phyloP scores from a whole-genome alignment of 1,284 basidiomycete genomes.

The Tylopilus sp. region DNA sequence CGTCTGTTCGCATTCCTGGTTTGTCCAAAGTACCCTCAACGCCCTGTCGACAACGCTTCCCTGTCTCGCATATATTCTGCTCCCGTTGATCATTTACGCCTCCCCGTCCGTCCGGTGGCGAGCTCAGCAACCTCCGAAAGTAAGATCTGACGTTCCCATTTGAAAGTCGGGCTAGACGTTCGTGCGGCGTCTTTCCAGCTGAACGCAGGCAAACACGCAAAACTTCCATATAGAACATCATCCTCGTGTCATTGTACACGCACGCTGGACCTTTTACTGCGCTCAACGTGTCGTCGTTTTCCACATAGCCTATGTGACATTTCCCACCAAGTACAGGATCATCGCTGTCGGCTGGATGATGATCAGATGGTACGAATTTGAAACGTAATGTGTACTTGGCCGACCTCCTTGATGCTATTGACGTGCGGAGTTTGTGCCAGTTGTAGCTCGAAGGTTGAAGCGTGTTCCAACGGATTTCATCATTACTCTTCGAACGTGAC shows the following conservation, averaged over 20 bases:
- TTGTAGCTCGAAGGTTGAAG: neutral
- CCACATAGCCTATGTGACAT: neutral
- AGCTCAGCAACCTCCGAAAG: slow-evolving; percentile 11
- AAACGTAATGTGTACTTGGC: neutral
- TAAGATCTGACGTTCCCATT: slow-evolving; percentile 3
- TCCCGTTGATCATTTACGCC: slow-evolving; percentile 14
- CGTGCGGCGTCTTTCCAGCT: slow-evolving; percentile 1
- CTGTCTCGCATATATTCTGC: slow-evolving; percentile 2
- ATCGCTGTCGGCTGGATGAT: neutral
- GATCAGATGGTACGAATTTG: slow-evolving; percentile 12
- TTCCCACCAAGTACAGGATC: neutral
- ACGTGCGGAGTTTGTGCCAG: neutral
- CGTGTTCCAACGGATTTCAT: neutral
- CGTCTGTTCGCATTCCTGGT: neutral
- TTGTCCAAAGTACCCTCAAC: neutral
- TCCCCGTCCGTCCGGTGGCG: neutral
- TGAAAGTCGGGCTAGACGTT: slow-evolving; percentile 7
- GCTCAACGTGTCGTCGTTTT: neutral
- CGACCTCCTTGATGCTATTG: neutral
- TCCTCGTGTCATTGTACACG: neutral
- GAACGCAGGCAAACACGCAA: slow-evolving; percentile 1
- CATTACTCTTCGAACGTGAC: neutral
- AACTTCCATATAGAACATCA: slow-evolving; percentile 5
- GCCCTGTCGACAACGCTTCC: neutral
- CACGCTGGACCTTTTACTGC: neutral